phyloP scores from a whole-genome alignment of 108 stramenopile genomes.

The Nitzschia putrida region DNA sequence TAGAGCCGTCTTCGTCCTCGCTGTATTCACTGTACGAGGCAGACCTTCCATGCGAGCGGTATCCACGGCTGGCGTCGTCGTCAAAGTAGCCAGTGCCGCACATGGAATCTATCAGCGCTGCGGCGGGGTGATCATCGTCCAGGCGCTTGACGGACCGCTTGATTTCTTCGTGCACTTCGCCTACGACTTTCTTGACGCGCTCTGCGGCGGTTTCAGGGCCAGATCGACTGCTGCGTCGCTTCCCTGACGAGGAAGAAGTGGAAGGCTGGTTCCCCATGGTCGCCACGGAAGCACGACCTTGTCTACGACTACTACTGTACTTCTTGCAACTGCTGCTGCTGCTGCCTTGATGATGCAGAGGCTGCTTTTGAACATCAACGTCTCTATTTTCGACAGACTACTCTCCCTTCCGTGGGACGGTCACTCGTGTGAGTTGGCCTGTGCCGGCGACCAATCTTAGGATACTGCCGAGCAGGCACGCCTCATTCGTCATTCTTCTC shows the following conservation, averaged over 20 bases:
- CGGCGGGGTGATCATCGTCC: constrained; percentile 51
- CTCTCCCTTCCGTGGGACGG: no score
- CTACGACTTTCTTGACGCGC: constrained; percentile 18
- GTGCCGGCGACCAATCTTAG: no score
- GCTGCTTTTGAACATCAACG: neutral
- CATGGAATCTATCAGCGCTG: constrained; percentile 45
- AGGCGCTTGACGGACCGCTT: constrained; percentile 42
- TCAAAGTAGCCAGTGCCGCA: constrained; percentile 44
- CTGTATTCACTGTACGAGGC: constrained; percentile 19
- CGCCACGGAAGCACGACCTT: neutral
- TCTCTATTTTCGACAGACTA: neutral
- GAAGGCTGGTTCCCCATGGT: constrained; percentile 8
- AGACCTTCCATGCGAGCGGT: constrained; percentile 12
- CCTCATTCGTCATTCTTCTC: no score
- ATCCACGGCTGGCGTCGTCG: constrained; percentile 28
- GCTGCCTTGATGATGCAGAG: neutral
- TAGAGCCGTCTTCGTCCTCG: constrained; percentile 44
- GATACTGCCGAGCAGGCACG: no score
- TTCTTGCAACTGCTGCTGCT: neutral
- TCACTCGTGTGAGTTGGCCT: no score
- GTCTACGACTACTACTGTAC: neutral
- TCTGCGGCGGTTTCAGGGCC: constrained; percentile 4
- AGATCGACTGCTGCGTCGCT: neutral
- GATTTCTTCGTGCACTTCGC: constrained; percentile 39
- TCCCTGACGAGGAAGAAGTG: neutral